A percentile compares a stretch with the other conserved stretches of the same genome.
These are phyloP conservation scores for Sporothrix pseudoabietina DNA, from an alignment of 2,329 filamentous ascomycete species.

Conservation along the genomic window DNA sequence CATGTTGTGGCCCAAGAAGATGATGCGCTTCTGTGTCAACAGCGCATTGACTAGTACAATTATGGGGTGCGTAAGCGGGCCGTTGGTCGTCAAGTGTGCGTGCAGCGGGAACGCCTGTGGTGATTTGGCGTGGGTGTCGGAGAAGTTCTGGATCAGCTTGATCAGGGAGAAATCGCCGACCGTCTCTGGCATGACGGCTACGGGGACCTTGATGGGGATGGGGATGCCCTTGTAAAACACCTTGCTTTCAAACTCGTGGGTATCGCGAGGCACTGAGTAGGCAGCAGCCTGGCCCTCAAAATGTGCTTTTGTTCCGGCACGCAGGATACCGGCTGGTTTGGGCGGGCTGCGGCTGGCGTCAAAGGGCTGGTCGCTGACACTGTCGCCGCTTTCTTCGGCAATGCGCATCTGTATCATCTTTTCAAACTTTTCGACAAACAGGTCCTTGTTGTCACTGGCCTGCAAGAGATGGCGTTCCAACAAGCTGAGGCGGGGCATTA, in stretches of 20 bases:
- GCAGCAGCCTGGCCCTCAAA: conserved; percentile 60
- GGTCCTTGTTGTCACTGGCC: conserved; percentile 88
- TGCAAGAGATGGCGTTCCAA: conserved; percentile 86
- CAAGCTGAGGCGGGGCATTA: conserved; percentile 82
- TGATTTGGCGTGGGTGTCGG: conserved; percentile 75
- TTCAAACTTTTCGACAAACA: conserved; percentile 98
- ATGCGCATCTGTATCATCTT: conserved; percentile 64
- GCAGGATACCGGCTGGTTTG: conserved; percentile 54
- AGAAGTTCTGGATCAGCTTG: conserved; percentile 95
- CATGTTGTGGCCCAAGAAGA: conserved; percentile 93
- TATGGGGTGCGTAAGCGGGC: conserved; percentile 86
- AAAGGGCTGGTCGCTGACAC: conserved; percentile 47
- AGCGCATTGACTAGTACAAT: conserved; percentile 94
- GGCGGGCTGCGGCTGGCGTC: conserved; percentile 54
- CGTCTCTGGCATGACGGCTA: conserved; percentile 89
- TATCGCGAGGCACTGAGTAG: conserved; percentile 85
- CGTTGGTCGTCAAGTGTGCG: conserved; percentile 90
- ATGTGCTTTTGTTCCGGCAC: conserved; percentile 64
- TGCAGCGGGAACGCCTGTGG: conserved; percentile 85
- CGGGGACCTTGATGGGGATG: conserved; percentile 94
- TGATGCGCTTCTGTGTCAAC: conserved; percentile 92
- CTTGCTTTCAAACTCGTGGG: conserved; percentile 94
- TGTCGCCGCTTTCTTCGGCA: conserved; percentile 57
- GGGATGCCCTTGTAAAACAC: conserved; percentile 96
- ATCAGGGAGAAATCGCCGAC: conserved; percentile 97